These are phyloP conservation scores for Fusarium sp. DNA, from an alignment of 2,329 filamentous ascomycete genomes.

Conservation along the genomic window DNA sequence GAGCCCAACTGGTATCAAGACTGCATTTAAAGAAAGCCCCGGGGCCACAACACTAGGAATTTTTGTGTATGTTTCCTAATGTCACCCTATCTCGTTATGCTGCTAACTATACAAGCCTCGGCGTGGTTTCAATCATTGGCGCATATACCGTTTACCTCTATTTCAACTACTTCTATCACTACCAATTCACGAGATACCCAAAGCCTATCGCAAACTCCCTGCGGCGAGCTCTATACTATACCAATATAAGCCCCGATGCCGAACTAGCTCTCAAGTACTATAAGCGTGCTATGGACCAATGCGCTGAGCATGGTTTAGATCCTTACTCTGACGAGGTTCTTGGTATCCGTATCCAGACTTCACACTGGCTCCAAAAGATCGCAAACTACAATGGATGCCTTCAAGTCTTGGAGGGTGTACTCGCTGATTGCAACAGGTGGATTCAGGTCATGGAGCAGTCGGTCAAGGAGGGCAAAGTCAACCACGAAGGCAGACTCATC, in stretches of 20 bases:
- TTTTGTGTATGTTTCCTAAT: constrained; percentile 43
- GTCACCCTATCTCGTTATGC: background rate
- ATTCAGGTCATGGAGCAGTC: constrained; percentile 64
- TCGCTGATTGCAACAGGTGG: constrained; percentile 74
- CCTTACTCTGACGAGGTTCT: constrained; percentile 92
- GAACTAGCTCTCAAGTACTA: constrained; percentile 86
- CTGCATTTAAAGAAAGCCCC: constrained; percentile 50
- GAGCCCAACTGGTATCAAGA: constrained; percentile 51
- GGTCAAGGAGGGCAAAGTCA: constrained; percentile 59
- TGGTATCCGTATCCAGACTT: constrained; percentile 86
- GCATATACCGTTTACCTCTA: constrained; percentile 55
- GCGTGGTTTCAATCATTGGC: constrained; percentile 46
- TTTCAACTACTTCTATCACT: constrained; percentile 66
- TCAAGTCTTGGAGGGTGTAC: constrained; percentile 81
- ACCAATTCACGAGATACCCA: constrained; percentile 69
- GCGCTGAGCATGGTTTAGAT: constrained; percentile 80
- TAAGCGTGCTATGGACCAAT: constrained; percentile 79
- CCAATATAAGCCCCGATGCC: constrained; percentile 79
- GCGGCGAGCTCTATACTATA: constrained; percentile 87
- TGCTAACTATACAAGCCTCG: constrained; percentile 41
- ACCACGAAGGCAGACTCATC: constrained; percentile 52
- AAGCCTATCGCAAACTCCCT: constrained; percentile 80
- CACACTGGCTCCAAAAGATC: constrained; percentile 82
- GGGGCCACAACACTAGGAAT: constrained; percentile 46
- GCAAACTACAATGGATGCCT: constrained; percentile 76